Conservation (phyloP, 2,329 filamentous ascomycete genomes). For the Trichoderma sp. region DNA sequence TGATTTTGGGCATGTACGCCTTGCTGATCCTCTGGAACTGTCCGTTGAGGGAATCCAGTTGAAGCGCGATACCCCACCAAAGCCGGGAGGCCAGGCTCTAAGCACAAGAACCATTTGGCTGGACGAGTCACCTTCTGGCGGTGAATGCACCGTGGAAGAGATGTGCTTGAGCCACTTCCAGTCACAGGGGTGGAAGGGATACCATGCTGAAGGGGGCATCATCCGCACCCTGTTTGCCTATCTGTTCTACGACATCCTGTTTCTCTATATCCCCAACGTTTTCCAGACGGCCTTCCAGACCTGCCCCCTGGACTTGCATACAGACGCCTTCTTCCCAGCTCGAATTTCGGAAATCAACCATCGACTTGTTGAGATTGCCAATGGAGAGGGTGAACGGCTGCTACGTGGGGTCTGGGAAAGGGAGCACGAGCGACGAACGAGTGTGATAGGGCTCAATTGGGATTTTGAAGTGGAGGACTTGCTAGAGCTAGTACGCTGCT, state of each 20-base stretch:
- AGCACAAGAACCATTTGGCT: slow-evolving; percentile 84
- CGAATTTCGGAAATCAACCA: slow-evolving; percentile 89
- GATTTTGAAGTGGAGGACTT: slow-evolving; percentile 79
- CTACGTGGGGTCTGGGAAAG: slow-evolving; percentile 67
- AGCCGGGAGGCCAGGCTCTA: slow-evolving; percentile 43
- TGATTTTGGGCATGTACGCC: slow-evolving; percentile 83
- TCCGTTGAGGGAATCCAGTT: slow-evolving; percentile 77
- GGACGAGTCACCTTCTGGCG: slow-evolving; percentile 68
- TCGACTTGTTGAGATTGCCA: slow-evolving; percentile 81
- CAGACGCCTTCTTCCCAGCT: slow-evolving; percentile 85
- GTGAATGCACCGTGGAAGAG: slow-evolving; percentile 83
- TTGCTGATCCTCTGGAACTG: slow-evolving; percentile 75
- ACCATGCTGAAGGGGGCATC: slow-evolving; percentile 89
- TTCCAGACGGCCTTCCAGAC: slow-evolving; percentile 97
- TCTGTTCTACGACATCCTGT: slow-evolving; percentile 90
- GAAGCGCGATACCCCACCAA: slow-evolving; percentile 56
- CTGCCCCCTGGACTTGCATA: slow-evolving; percentile 88
- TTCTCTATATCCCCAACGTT: slow-evolving; percentile 91
- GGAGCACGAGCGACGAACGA: slow-evolving; percentile 72
- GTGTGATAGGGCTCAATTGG: slow-evolving; percentile 92
- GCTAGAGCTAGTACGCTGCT: slow-evolving; percentile 75
- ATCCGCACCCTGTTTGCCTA: slow-evolving; percentile 88
- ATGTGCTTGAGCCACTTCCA: slow-evolving; percentile 93
- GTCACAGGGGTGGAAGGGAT: slow-evolving; percentile 85
- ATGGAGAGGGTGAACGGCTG: slow-evolving; percentile 71